Base-by-base conservation (phyloP, 2,329 filamentous ascomycete genomes). In the Cercospora sp. region DNA sequence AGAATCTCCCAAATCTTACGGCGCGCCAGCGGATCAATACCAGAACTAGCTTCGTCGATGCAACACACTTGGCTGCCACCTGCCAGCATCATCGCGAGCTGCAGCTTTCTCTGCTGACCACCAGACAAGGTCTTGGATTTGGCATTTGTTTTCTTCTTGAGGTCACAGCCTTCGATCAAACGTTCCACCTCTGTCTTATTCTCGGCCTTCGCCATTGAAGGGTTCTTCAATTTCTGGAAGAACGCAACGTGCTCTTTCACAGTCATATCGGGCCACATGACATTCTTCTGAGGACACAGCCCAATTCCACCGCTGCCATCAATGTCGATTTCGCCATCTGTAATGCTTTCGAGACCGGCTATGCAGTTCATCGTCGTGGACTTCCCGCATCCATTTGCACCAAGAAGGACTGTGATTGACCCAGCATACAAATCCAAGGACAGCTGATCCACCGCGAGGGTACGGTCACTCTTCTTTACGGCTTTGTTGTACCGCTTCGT, bases 1-100 rank as follows among this genome's bases (percentile, higher is more conserved):
- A 97, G 82, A 68, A 97, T 97, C 71, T 96, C 92, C 93, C 93
- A 96, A 28, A 97, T 91, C 80, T 95, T 96, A 28, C 93, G 84
- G 59, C 93, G 85, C 16, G 91, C 93, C 0, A 97, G 82, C 0
- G 93, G 93, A 75, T 97, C 93, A 18, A 97, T 85, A 8, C 93
- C 93, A 67, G 90, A 93, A 31, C 90, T 93, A 6, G 96, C 92
- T 79, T 97, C 93, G 72, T 97, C 93, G 8, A 96, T 89, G 73
- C 92, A 95, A 80, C 93, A 96, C 0, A 97, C 90, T 48, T 88
- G 87, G 72, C 90, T 74, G 16, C 92, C 93, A 69, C 93, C 93
- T 4, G 92, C 94, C 73, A 97, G 89, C 91, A 96, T 96, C 88
- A 96, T 93, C 6, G 91, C 92, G 3, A 97, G 84, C 77, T 97